phyloP scores from a whole-genome alignment of 2,329 filamentous ascomycete genomes.

The Madurella fahalii region DNA sequence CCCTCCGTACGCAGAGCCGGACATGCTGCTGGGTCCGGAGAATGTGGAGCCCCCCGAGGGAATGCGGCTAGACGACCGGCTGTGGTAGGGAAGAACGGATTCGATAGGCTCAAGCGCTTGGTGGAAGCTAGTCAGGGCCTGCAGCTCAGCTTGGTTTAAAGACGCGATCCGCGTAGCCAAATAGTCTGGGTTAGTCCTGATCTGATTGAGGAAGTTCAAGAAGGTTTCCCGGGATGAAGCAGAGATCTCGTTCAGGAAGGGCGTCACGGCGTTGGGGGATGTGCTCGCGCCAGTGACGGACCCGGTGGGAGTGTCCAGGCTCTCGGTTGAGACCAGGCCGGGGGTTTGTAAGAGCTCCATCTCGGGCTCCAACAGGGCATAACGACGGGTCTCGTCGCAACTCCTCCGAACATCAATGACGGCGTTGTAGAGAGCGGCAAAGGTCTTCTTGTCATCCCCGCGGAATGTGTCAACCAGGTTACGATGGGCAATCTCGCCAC shows the following conservation, averaged over 20 bases:
- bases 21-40: slow-evolving; percentile 8
- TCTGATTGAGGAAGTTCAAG: slow-evolving; percentile 72
- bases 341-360: slow-evolving; percentile 58
- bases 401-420: slow-evolving; percentile 75
- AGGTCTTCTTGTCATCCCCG: slow-evolving; percentile 72
- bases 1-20: slow-evolving; percentile 15
- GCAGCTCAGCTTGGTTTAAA: slow-evolving; percentile 71
- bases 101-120: slow-evolving; percentile 77
- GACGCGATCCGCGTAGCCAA: slow-evolving; percentile 76
- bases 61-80: slow-evolving; percentile 45
- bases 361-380: slow-evolving; percentile 68
- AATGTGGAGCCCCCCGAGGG: slow-evolving; percentile 31
- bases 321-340: slow-evolving; percentile 48
- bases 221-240: slow-evolving; percentile 70
- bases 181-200: slow-evolving; percentile 84
- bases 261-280: slow-evolving; percentile 42
- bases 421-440: slow-evolving; percentile 70
- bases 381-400: slow-evolving; percentile 67
- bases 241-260: slow-evolving; percentile 70
- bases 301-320: slow-evolving; percentile 45
- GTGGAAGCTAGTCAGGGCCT: slow-evolving; percentile 72
- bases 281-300: slow-evolving; percentile 35
- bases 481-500: slow-evolving; percentile 68
- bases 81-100: slow-evolving; percentile 71
- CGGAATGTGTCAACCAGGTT: slow-evolving; percentile 76